These are phyloP conservation scores for Wallacemonas sp. DNA, from an alignment of 208 protist species.

Conservation along the genomic window DNA sequence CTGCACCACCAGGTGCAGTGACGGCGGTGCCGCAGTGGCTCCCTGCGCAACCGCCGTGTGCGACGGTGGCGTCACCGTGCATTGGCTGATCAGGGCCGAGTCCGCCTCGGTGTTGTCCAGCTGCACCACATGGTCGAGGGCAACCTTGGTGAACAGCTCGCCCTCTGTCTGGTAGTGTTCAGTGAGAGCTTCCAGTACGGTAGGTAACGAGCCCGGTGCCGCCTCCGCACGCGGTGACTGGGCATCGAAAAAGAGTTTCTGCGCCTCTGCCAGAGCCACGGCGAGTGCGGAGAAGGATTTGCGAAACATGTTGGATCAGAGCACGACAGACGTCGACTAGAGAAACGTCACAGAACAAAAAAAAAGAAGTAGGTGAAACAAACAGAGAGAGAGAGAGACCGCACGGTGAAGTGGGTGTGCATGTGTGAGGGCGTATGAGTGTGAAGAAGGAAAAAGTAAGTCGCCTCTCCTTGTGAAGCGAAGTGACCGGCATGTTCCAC, in stretches of 20 bases:
- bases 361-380: background rate
- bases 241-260: slow-evolving; percentile 34
- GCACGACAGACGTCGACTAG: too few relatives aligned
- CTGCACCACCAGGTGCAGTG: slow-evolving; percentile 41
- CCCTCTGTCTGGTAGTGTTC: slow-evolving; percentile 30
- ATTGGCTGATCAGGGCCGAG: slow-evolving; percentile 38
- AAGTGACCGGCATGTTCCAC: too few relatives aligned
- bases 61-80: background rate
- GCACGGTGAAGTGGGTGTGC: background rate
- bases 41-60: background rate
- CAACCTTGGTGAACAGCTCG: slow-evolving; percentile 28
- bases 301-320: slow-evolving; percentile 22
- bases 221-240: background rate
- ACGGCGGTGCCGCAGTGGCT: background rate
- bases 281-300: slow-evolving; percentile 13
- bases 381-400: background rate
- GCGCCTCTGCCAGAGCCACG: slow-evolving; percentile 41
- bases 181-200: slow-evolving; percentile 24
- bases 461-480: too few relatives aligned
- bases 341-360: background rate
- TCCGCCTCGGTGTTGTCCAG: slow-evolving; percentile 66
- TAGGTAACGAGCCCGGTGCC: slow-evolving; percentile 15
- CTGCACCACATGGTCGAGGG: slow-evolving; percentile 45
- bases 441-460: too few relatives aligned
- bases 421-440: background rate